These are phyloP conservation scores for Kalaharituber pfeilii DNA, from an alignment of 2,329 filamentous ascomycete species.

Conservation along the genomic window DNA sequence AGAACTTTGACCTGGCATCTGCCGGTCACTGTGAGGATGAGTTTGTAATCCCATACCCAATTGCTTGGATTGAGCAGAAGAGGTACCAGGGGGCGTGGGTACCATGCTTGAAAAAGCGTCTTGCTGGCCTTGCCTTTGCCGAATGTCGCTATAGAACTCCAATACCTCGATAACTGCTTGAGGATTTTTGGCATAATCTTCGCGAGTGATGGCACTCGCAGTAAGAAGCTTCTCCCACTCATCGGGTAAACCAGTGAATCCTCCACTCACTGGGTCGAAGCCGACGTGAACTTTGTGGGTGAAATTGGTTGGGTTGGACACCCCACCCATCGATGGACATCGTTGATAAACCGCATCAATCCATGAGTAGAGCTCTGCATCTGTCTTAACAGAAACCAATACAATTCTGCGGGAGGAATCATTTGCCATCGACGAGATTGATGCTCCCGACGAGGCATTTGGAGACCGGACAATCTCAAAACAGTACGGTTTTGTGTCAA, in stretches of 20 bases:
- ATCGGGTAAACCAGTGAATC: conserved; percentile 81
- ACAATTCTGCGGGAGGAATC: conserved; percentile 69
- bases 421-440: conserved; percentile 55
- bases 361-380: conserved; percentile 97
- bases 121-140: conserved; percentile 46
- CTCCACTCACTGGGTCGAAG: conserved; percentile 86
- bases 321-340: conserved; percentile 92
- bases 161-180: conserved; percentile 54
- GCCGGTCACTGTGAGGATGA: conserved; percentile 15
- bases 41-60: conserved; percentile 11
- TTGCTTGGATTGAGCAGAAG: conserved; percentile 31
- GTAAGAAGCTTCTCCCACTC: conserved; percentile 97
- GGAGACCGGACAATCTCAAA: conserved; percentile 72
- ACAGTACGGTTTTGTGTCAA: conserved; percentile 77
- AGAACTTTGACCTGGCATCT: conserved; percentile 2
- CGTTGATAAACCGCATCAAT: conserved; percentile 95
- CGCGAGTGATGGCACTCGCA: conserved; percentile 91
- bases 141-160: conserved; percentile 52
- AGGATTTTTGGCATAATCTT: conserved; percentile 95
- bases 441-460: conserved; percentile 42
- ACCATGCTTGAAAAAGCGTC: conserved; percentile 41
- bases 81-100: conserved; percentile 42
- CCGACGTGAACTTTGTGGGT: conserved; percentile 93
- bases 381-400: conserved; percentile 82
- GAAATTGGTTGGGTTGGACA: conserved; percentile 97